Evolutionary conservation across 1,139 yeast species (phyloP).

Genomic region (Magnusiomyces paraingens): DNA sequence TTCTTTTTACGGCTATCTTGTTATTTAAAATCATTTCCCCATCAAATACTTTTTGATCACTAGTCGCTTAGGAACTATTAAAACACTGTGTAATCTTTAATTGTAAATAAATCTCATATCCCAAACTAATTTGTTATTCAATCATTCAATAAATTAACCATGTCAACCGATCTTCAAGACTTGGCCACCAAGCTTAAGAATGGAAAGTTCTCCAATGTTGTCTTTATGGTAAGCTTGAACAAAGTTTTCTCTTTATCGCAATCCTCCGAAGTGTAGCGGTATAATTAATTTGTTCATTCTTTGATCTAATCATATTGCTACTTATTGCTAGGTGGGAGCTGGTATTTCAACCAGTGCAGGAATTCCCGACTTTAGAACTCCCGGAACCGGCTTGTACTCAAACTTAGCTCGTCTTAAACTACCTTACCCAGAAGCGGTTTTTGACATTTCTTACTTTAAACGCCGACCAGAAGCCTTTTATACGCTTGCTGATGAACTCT

Average conservation of each 20-base stretch:
- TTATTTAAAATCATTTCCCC: too few species aligned
- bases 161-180: constrained; percentile 18
- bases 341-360: constrained; percentile 93
- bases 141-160: too few species aligned
- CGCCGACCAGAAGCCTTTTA: constrained; percentile 78
- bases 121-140: too few species aligned
- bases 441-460: constrained; percentile 75
- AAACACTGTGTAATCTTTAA: too few species aligned
- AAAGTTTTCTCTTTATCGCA: not conserved
- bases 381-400: constrained; percentile 83
- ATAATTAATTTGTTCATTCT: constrained; percentile 29
- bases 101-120: too few species aligned
- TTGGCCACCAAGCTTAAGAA: constrained; percentile 26
- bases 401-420: constrained; percentile 66
- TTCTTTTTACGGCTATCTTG: too few species aligned
- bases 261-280: not conserved
- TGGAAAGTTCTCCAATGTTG: constrained; percentile 28
- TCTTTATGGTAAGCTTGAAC: constrained; percentile 30
- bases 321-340: constrained; percentile 55
- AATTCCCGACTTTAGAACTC: constrained; percentile 90
- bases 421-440: constrained; percentile 94
- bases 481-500: constrained; percentile 73
- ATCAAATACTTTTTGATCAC: too few species aligned
- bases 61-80: not conserved
- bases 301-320: constrained; percentile 18